Evolutionary conservation across 371 early-diverging fungal genomes (phyloP).

Genomic region (Mycotypha africana): DNA sequence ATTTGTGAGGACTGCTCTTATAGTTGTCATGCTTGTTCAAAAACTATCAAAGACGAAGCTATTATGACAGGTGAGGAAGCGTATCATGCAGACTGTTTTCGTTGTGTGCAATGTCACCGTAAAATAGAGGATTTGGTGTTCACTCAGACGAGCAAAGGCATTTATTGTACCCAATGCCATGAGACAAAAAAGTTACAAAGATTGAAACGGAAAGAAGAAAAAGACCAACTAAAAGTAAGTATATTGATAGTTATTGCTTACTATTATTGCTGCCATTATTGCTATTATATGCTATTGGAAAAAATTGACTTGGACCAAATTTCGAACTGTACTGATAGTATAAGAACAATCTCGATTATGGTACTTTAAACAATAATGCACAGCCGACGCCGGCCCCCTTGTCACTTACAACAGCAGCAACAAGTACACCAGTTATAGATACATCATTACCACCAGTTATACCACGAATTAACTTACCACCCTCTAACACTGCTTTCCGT

Average conservation of each 20-base stretch:
- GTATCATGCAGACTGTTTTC: conserved; percentile 83
- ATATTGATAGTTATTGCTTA: no score
- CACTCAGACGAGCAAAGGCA: conserved; percentile 74
- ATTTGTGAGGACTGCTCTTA: conserved; percentile 88
- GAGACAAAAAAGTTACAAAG: conserved; percentile 34
- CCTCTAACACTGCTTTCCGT: conserved; percentile 5
- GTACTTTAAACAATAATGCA: conserved; percentile 9
- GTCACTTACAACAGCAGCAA: not conserved
- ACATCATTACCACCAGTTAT: not conserved
- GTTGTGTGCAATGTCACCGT: conserved; percentile 67
- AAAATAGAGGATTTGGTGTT: conserved; percentile 76
- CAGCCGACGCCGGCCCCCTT: no score
- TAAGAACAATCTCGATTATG: no score
- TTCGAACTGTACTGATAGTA: no score
- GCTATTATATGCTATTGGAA: no score
- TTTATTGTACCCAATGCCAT: conserved; percentile 45
- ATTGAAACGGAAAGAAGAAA: conserved; percentile 33
- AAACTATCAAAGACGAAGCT: conserved; percentile 84
- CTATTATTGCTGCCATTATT: no score
- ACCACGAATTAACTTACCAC: not conserved
- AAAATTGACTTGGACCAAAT: no score
- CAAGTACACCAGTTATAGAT: no score
- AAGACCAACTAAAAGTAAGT: no score
- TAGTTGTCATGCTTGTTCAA: conserved; percentile 72
- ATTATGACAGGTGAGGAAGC: conserved; percentile 86